Evolutionary conservation across 495 filamentous ascomycete genomes (phyloP).

Genomic region (Pyronema omphalodes): DNA sequence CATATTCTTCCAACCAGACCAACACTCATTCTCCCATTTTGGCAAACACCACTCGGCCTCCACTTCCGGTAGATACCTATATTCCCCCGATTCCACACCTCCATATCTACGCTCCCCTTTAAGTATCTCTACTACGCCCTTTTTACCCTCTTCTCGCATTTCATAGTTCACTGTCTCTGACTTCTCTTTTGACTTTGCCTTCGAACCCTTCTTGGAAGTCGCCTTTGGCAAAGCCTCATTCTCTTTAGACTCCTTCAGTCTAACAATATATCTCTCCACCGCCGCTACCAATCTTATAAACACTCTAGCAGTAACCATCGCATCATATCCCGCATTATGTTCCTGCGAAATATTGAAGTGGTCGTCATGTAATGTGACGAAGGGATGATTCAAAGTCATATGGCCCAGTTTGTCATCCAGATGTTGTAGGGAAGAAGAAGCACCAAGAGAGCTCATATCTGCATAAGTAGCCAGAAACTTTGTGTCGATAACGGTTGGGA

Average conservation of each 20-base stretch:
- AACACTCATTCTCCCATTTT: slow-evolving; percentile 30
- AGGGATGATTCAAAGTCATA: not conserved
- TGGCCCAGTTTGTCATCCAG: slow-evolving; percentile 19
- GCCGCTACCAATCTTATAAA: slow-evolving; percentile 28
- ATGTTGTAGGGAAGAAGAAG: slow-evolving; percentile 31
- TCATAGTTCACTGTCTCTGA: no score
- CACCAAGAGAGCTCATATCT: slow-evolving; percentile 22
- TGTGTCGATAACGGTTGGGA: slow-evolving; percentile 44
- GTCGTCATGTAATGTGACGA: slow-evolving; percentile 8
- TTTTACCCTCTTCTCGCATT: not conserved
- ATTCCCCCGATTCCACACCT: not conserved
- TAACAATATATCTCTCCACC: no score
- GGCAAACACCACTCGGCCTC: slow-evolving; percentile 13
- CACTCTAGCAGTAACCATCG: slow-evolving; percentile 42
- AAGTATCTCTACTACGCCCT: slow-evolving; percentile 8
- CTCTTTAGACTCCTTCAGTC: slow-evolving; percentile 10
- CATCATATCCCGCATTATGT: slow-evolving; percentile 60
- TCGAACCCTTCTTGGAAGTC: no score
- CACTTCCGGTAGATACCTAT: not conserved
- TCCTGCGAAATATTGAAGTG: slow-evolving; percentile 12
- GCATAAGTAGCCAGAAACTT: slow-evolving; percentile 52
- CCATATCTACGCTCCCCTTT: slow-evolving; percentile 3
- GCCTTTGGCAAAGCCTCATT: slow-evolving; percentile 8
- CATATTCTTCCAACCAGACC: slow-evolving; percentile 43
- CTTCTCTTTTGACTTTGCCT: slow-evolving; percentile 4